Conservation (phyloP, 192 early-diverging fungal genomes). For the Entrophospora sp. region DNA sequence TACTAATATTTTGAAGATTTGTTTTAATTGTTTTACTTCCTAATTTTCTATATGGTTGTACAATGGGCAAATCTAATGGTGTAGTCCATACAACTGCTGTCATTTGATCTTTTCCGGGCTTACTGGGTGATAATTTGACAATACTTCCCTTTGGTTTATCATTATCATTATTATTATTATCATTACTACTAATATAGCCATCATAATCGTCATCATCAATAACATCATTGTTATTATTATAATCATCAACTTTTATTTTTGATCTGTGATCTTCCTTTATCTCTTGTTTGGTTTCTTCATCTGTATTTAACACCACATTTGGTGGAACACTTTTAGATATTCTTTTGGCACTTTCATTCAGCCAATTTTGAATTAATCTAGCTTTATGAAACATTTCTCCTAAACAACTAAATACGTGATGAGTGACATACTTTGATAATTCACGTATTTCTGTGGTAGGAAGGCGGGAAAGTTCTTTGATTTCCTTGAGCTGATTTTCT, state of each 20-base stretch:
- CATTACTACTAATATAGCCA: slow-evolving; percentile 40
- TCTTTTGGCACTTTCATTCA: slow-evolving; percentile 75
- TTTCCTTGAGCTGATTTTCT: slow-evolving; percentile 71
- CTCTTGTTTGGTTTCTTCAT: slow-evolving; percentile 27
- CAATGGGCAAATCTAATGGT: slow-evolving; percentile 85
- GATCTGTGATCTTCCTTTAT: slow-evolving; percentile 3
- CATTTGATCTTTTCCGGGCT: slow-evolving; percentile 56
- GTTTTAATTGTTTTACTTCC: slow-evolving; percentile 63
- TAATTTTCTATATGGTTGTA: slow-evolving; percentile 89
- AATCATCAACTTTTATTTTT: slow-evolving; percentile 14
- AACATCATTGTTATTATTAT: slow-evolving; percentile 29
- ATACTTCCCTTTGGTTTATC: not conserved
- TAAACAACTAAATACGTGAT: slow-evolving; percentile 74
- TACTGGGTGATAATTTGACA: not conserved
- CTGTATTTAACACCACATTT: slow-evolving; percentile 32
- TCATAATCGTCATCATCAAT: too few species aligned
- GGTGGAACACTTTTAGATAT: slow-evolving; percentile 72
- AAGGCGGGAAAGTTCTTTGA: too few species aligned
- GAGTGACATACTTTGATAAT: slow-evolving; percentile 67
- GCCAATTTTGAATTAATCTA: slow-evolving; percentile 86
- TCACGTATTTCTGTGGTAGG: slow-evolving; percentile 57
- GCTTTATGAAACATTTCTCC: slow-evolving; percentile 89
- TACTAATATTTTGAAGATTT: slow-evolving; percentile 64
- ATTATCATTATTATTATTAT: slow-evolving; percentile 15
- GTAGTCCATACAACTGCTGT: slow-evolving; percentile 94